Percentiles rank a stretch among this genome's conserved stretches.
Conservation (phyloP, 371 early-diverging fungal species). For the Apophysomyces variabilis region DNA sequence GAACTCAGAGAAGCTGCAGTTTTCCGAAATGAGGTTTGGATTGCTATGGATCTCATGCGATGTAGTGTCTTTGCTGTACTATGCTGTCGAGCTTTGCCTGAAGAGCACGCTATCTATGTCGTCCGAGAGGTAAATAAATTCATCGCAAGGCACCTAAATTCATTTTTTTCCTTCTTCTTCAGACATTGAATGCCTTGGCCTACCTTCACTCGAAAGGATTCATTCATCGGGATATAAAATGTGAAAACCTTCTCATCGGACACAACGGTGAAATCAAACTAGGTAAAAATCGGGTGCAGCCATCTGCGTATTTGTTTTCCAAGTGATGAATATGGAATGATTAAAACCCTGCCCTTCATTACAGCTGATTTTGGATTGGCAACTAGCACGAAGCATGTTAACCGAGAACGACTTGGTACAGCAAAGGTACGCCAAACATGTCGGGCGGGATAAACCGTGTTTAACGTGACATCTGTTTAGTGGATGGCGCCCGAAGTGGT, state of each 20-base stretch:
- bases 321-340: not conserved
- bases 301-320: not conserved
- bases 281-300: conserved; percentile 19
- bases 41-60: conserved; percentile 56
- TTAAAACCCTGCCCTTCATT: not conserved
- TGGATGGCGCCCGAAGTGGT: conserved; percentile 64
- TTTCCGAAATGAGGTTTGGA: conserved; percentile 48
- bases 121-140: conserved; percentile 33
- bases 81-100: conserved; percentile 44
- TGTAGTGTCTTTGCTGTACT: conserved; percentile 54
- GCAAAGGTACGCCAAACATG: conserved; percentile 32
- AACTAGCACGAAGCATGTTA: conserved; percentile 37
- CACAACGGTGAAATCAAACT: conserved; percentile 51
- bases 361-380: conserved; percentile 56
- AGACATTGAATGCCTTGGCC: conserved; percentile 43
- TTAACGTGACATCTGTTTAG: conserved; percentile 10
- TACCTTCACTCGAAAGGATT: conserved; percentile 49
- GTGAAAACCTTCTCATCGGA: conserved; percentile 51
- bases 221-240: conserved; percentile 57
- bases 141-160: not conserved
- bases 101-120: conserved; percentile 47
- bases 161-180: not conserved
- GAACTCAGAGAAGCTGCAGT: conserved; percentile 43
- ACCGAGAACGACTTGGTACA: conserved; percentile 51
- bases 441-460: not conserved